These are phyloP conservation scores for Toxicodendron radicans DNA, from an alignment of 345 rosid species.

Conservation along the genomic window DNA sequence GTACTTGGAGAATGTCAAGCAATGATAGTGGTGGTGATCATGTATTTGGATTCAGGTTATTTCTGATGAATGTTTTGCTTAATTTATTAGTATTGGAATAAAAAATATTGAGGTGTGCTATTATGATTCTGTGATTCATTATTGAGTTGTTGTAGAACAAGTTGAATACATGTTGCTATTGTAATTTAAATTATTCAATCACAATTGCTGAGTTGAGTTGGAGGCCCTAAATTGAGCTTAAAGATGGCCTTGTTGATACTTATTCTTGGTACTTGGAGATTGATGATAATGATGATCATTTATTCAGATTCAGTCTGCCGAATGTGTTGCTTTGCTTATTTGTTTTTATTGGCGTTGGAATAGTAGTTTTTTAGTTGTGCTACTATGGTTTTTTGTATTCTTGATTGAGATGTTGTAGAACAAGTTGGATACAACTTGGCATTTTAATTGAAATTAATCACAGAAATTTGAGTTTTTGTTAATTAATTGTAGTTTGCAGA, in stretches of 20 bases:
- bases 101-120: neutral
- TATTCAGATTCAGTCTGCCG: too few species aligned
- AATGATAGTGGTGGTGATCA: constrained; percentile 25
- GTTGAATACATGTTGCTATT: too few species aligned
- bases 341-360: too few species aligned
- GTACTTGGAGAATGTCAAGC: constrained; percentile 75
- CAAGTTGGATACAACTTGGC: neutral
- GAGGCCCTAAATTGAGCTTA: constrained; percentile 64
- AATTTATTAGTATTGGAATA: neutral
- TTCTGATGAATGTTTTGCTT: neutral
- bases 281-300: constrained; percentile 34
- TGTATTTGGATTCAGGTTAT: constrained; percentile 2
- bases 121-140: neutral
- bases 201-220: constrained; percentile 64
- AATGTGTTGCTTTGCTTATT: too few species aligned
- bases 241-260: constrained; percentile 78
- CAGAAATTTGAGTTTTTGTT: neutral
- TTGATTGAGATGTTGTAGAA: neutral
- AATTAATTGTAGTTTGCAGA: neutral
- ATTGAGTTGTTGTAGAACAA: neutral
- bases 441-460: neutral
- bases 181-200: too few species aligned
- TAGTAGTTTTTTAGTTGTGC: too few species aligned
- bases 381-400: too few species aligned
- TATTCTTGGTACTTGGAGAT: constrained; percentile 88